Percentiles rank a stretch among this genome's conserved stretches.
phyloP scores from a whole-genome alignment of 2,329 filamentous ascomycete species.

The Fusarium camptoceras region DNA sequence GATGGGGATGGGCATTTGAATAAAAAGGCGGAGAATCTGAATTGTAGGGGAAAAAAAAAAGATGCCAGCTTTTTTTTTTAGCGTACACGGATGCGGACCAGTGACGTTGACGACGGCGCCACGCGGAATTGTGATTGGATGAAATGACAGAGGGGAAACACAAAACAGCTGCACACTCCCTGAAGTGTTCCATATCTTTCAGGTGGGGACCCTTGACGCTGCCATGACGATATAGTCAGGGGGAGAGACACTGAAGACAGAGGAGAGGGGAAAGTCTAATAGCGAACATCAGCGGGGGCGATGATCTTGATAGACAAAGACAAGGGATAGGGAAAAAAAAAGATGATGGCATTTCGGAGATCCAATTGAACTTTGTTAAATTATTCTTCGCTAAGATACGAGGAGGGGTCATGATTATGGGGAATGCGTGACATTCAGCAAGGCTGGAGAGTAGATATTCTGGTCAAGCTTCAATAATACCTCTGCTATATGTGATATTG shows the following conservation, averaged over 20 bases:
- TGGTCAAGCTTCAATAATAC: constrained; percentile 9
- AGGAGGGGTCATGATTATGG: not conserved
- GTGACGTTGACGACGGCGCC: constrained; percentile 44
- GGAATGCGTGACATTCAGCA: not conserved
- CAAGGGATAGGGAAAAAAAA: constrained; percentile 3
- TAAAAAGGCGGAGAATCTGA: constrained; percentile 30
- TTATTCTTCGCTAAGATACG: not conserved
- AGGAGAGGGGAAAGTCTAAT: not conserved
- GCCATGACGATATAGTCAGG: constrained; percentile 43
- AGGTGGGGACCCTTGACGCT: constrained; percentile 48
- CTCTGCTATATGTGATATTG: not conserved
- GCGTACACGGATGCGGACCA: constrained; percentile 27
- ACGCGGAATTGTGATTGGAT: constrained; percentile 39
- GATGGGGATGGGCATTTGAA: not conserved
- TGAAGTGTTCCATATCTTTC: constrained; percentile 11
- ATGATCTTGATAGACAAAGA: constrained; percentile 4
- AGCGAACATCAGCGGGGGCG: constrained; percentile 5
- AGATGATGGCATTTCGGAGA: constrained; percentile 21
- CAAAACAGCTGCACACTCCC: constrained; percentile 22
- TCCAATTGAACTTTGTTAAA: constrained; percentile 12
- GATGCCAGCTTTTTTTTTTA: not conserved
- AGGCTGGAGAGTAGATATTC: not conserved
- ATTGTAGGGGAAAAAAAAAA: constrained; percentile 5
- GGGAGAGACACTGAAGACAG: constrained; percentile 13
- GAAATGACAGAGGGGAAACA: not conserved